Conservation (phyloP, 2,329 filamentous ascomycete species). For the Fusarium begoniae region DNA sequence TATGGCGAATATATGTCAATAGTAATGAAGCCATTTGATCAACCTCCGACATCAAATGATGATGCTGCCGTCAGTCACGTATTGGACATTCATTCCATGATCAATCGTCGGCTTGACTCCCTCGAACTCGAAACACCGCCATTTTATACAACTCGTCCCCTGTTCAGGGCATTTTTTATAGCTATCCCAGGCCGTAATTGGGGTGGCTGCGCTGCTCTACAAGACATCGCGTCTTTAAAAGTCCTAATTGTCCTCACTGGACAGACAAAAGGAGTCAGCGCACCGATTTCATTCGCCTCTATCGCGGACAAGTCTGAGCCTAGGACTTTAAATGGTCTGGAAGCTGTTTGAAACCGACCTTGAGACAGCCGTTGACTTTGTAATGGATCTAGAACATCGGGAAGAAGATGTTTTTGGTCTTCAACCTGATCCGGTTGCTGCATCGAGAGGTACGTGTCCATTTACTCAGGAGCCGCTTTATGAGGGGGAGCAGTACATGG, state of each 20-base stretch:
- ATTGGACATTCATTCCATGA: neutral
- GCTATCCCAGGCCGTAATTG: neutral
- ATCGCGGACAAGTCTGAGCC: neutral
- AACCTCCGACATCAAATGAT: neutral
- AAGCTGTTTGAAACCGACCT: neutral
- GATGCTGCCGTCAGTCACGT: neutral
- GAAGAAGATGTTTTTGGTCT: neutral
- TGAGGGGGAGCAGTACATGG: rapidly evolving
- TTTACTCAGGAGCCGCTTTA: neutral
- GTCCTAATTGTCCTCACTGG: neutral
- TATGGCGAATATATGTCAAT: neutral
- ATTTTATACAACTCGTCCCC: neutral
- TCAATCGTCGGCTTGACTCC: neutral
- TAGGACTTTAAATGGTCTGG: neutral
- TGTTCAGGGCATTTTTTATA: constrained; percentile 3
- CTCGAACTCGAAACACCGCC: neutral
- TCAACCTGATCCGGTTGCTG: neutral
- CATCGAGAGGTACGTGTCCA: neutral
- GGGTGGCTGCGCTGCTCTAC: neutral
- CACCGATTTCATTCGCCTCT: neutral
- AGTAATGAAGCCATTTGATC: neutral
- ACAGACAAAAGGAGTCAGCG: neutral
- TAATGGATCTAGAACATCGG: neutral
- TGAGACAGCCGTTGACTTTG: neutral
- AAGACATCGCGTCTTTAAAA: neutral